Conservation (phyloP, 306 rosid genomes). For the Neltuma alba region DNA sequence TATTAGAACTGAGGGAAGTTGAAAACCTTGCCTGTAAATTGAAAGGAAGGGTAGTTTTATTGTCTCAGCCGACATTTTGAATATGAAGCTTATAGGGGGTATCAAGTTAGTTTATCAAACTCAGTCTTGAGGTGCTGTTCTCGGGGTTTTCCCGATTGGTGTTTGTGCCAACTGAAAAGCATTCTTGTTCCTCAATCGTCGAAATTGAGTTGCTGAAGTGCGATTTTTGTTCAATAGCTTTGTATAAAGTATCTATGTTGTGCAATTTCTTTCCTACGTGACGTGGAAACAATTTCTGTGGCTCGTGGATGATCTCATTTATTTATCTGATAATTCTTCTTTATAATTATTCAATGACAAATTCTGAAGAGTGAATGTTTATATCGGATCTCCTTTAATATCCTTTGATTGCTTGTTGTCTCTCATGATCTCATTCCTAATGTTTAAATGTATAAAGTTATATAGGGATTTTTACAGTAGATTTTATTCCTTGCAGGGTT, state of each 20-base stretch:
- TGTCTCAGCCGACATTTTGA: neutral
- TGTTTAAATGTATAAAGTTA: neutral
- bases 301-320: neutral
- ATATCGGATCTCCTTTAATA: neutral
- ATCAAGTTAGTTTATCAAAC: neutral
- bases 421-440: neutral
- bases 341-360: neutral
- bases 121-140: neutral
- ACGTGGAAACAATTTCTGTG: neutral
- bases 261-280: neutral
- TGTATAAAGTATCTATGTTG: neutral
- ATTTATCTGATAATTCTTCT: neutral
- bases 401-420: neutral
- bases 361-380: neutral
- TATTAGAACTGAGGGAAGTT: neutral
- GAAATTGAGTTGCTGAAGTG: neutral
- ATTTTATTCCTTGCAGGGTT: slow-evolving; percentile 55
- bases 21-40: neutral
- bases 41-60: neutral
- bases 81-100: neutral
- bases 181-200: neutral
- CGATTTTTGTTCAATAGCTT: neutral
- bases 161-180: neutral
- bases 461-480: neutral
- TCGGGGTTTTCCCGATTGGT: neutral